phyloP scores from a whole-genome alignment of 1,284 basidiomycete genomes.

The Inonotus hispidus region DNA sequence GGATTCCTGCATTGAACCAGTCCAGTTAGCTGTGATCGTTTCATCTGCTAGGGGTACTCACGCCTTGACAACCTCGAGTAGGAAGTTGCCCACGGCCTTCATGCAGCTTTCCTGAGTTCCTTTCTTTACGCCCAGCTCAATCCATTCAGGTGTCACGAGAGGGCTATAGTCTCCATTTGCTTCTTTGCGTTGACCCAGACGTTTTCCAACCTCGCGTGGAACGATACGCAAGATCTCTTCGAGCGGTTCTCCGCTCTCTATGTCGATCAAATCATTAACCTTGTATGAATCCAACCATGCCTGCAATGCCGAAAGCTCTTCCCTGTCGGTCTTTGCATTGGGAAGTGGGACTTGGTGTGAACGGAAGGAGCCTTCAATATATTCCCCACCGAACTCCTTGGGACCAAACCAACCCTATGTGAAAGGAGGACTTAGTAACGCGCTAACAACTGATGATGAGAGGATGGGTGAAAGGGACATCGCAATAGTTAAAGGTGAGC shows the following conservation, averaged over 20 bases:
- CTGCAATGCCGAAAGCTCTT: conserved; percentile 60
- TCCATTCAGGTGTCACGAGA: conserved; percentile 66
- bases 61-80: conserved; percentile 54
- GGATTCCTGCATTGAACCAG: conserved; percentile 70
- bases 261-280: conserved; percentile 56
- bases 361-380: conserved; percentile 73
- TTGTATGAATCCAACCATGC: conserved; percentile 68
- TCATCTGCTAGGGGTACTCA: conserved; percentile 28
- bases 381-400: conserved; percentile 55
- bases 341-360: conserved; percentile 82
- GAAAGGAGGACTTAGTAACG: background rate
- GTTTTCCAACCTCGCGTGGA: conserved; percentile 47
- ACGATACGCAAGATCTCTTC: conserved; percentile 51
- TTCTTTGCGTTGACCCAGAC: conserved; percentile 63
- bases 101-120: conserved; percentile 69
- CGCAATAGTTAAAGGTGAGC: background rate
- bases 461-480: background rate
- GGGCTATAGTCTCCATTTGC: conserved; percentile 59
- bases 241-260: conserved; percentile 41
- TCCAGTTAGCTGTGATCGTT: too few relatives aligned
- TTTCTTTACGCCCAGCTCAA: conserved; percentile 44
- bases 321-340: conserved; percentile 53
- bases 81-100: conserved; percentile 62
- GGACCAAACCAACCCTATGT: conserved; percentile 62
- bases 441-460: background rate